A percentile compares a stretch with the other conserved stretches of the same genome.
Conservation (phyloP, 768 basidiomycete species). For the Phlebiopsis flavidoalba region DNA sequence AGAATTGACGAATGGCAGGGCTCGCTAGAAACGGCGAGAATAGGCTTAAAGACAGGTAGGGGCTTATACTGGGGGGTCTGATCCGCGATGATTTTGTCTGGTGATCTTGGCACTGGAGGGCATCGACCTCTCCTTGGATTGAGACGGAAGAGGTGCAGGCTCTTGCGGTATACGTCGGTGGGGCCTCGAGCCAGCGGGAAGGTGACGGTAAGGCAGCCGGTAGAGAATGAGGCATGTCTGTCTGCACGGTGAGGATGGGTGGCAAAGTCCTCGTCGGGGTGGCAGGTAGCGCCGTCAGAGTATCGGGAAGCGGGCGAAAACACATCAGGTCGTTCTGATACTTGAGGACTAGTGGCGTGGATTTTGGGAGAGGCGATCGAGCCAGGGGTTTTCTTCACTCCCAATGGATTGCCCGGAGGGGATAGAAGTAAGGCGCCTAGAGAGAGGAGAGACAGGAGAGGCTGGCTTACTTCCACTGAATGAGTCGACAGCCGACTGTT, state of each 20-base stretch:
- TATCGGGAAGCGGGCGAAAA: constrained; percentile 6
- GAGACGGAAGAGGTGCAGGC: no score
- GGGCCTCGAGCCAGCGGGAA: neutral
- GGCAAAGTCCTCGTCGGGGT: neutral
- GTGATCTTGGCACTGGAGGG: no score
- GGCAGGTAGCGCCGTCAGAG: neutral
- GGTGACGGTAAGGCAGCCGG: neutral
- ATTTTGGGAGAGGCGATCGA: neutral
- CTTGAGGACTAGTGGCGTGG: neutral
- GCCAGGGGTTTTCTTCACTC: neutral
- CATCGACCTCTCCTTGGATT: no score
- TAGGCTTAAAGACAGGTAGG: no score
- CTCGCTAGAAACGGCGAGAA: neutral
- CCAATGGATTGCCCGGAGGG: constrained; percentile 1
- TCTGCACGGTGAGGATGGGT: neutral
- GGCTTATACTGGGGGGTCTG: no score
- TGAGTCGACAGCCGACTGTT: constrained; percentile 6
- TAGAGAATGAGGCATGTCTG: neutral
- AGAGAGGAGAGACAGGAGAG: constrained; percentile 5
- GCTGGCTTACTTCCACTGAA: neutral
- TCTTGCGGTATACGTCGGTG: neutral
- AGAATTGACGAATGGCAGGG: neutral
- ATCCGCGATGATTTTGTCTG: no score
- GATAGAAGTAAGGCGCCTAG: constrained; percentile 6
- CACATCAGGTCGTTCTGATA: neutral